Conservation (phyloP, 2,329 filamentous ascomycete genomes). For the Colletotrichum acutatum region DNA sequence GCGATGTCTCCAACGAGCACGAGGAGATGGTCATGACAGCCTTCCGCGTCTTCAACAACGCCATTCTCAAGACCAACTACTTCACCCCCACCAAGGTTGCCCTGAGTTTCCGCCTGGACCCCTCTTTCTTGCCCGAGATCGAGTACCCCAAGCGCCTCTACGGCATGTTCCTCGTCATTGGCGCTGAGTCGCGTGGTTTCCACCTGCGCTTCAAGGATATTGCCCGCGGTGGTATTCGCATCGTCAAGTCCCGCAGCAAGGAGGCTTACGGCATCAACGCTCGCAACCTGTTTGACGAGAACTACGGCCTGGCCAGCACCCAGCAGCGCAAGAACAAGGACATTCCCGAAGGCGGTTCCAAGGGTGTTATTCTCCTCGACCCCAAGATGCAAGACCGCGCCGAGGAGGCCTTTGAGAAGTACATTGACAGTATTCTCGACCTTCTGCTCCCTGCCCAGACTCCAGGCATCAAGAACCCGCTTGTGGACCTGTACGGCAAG, state of each 20-base stretch:
- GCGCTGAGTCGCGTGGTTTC: constrained; percentile 96
- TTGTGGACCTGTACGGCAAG: constrained; percentile 94
- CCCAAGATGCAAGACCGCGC: constrained; percentile 94
- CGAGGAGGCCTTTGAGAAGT: constrained; percentile 96
- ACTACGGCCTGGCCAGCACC: constrained; percentile 97
- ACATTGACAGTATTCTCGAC: constrained; percentile 98
- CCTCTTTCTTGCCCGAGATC: constrained; percentile 85
- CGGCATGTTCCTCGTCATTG: constrained; percentile 99
- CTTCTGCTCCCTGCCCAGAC: constrained; percentile 89
- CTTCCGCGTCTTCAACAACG: constrained; percentile 94
- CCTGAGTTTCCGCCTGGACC: constrained; percentile 93
- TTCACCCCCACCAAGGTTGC: constrained; percentile 97
- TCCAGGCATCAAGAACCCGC: constrained; percentile 98
- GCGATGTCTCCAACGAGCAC: constrained; percentile 89
- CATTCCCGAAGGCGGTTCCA: constrained; percentile 97
- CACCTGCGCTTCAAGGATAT: constrained; percentile 98
- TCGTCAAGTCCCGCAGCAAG: constrained; percentile 96
- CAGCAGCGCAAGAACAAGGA: constrained; percentile 99
- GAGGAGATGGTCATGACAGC: constrained; percentile 98
- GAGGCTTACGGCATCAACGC: constrained; percentile 98
- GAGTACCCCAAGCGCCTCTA: constrained; percentile 96
- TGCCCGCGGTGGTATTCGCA: constrained; percentile 94
- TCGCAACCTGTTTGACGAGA: constrained; percentile 96
- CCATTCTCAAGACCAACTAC: constrained; percentile 97
- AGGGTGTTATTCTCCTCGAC: constrained; percentile 96